Evolutionary conservation across 2,329 filamentous ascomycete genomes (phyloP).

Genomic region (Claviceps fusiformis): DNA sequence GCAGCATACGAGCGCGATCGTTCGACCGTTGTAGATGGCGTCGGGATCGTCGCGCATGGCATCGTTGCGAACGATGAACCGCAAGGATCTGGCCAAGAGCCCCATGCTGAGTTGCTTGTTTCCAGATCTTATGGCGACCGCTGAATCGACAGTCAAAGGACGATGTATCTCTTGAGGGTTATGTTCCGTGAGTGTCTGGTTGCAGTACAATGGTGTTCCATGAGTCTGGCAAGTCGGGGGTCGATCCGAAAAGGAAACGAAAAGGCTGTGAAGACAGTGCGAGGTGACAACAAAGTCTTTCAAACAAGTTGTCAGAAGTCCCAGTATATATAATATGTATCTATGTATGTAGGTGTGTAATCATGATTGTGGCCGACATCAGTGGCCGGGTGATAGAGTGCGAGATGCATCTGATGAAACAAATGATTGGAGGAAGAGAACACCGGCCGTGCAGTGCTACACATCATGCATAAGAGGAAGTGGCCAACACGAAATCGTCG

Average conservation of each 20-base stretch:
- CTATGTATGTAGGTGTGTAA: background rate
- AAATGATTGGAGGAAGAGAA: background rate
- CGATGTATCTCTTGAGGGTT: background rate
- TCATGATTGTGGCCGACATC: too few relatives aligned
- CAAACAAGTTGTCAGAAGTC: background rate
- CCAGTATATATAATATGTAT: background rate
- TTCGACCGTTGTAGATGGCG: slow-evolving; percentile 58
- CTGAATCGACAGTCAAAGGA: background rate
- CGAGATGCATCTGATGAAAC: background rate
- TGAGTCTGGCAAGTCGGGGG: background rate
- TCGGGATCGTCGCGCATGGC: slow-evolving; percentile 54
- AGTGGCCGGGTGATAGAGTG: background rate
- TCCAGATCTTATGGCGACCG: background rate
- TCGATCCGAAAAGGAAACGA: too few relatives aligned
- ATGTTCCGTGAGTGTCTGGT: background rate
- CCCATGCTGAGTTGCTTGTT: slow-evolving; percentile 20
- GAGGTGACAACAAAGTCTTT: background rate
- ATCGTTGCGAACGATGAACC: slow-evolving; percentile 51
- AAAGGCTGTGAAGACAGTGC: too few relatives aligned
- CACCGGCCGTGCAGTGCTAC: background rate
- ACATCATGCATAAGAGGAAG: background rate
- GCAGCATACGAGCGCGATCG: slow-evolving; percentile 48
- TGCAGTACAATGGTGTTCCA: background rate
- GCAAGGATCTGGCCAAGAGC: slow-evolving; percentile 30
- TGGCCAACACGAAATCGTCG: background rate